Percentiles rank a stretch among this genome's conserved stretches.
These are phyloP conservation scores for Juncus effusus DNA, from an alignment of 176 grass and related monocot species.

Conservation along the genomic window DNA sequence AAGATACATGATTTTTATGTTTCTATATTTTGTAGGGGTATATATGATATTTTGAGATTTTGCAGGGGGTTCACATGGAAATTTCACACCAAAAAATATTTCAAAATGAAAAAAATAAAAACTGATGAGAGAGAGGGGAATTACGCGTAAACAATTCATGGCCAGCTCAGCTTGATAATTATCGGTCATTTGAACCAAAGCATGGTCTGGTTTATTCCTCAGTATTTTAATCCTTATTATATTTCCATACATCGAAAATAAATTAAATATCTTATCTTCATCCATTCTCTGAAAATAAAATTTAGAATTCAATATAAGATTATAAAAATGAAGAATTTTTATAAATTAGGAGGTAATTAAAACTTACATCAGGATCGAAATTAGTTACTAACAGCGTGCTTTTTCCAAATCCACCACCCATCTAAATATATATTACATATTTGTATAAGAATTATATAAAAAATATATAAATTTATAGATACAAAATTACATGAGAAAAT, in stretches of 20 bases:
- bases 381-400: conserved; percentile 94
- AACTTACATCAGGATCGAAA: conserved; percentile 89
- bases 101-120: conserved; percentile 26
- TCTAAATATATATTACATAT: conserved; percentile 21
- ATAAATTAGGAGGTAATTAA: conserved; percentile 15
- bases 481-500: not conserved
- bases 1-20: too few species aligned
- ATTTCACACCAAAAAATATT: not conserved
- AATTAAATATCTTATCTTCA: conserved; percentile 94
- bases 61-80: not conserved
- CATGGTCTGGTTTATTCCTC: conserved; percentile 90
- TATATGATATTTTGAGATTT: not conserved
- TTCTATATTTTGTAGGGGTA: too few species aligned
- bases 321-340: too few species aligned
- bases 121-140: not conserved
- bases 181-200: conserved; percentile 92
- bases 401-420: conserved; percentile 78
- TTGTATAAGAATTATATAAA: conserved; percentile 7
- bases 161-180: conserved; percentile 94
- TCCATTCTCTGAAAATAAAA: conserved; percentile 62
- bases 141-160: conserved; percentile 83
- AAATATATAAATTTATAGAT: not conserved
- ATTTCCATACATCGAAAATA: conserved; percentile 97
- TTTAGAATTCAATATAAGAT: not conserved
- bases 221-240: conserved; percentile 87